phyloP scores from a whole-genome alignment of 306 rosid genomes.

The Cyamopsis tetragonoloba region DNA sequence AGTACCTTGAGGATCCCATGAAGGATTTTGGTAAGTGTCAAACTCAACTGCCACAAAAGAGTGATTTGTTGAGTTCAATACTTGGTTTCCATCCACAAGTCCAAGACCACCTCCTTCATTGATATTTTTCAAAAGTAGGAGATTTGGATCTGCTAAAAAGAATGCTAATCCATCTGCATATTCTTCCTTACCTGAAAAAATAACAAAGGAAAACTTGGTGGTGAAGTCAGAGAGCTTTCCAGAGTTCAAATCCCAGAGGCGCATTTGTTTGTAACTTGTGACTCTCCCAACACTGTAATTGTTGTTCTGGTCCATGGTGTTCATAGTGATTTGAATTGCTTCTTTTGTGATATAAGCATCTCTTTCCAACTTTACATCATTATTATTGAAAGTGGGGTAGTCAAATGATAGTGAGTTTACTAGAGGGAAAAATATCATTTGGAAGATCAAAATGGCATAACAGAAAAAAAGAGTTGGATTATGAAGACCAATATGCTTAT shows the following conservation, averaged over 20 bases:
- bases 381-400: constrained; percentile 1
- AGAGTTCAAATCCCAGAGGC: constrained; percentile 37
- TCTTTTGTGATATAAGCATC: constrained; percentile 11
- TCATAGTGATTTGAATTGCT: constrained; percentile 29
- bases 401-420: constrained; percentile 26
- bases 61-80: constrained; percentile 3
- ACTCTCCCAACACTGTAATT: constrained; percentile 37
- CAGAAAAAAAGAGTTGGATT: not conserved
- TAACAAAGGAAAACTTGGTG: constrained; percentile 41
- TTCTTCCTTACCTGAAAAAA: not conserved
- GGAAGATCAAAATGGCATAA: constrained; percentile 19
- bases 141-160: constrained; percentile 38
- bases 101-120: constrained; percentile 41
- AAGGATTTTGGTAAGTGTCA: constrained; percentile 29
- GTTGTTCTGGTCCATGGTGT: not conserved
- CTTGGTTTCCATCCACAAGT: constrained; percentile 18
- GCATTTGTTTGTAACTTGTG: constrained; percentile 21
- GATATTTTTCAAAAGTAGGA: not conserved
- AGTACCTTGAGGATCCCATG: constrained; percentile 16
- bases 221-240: constrained; percentile 35
- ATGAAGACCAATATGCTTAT: not conserved
- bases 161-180: constrained; percentile 53
- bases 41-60: constrained; percentile 43
- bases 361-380: constrained; percentile 19
- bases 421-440: not conserved